These are phyloP conservation scores for Monotropa hypopitys DNA, from an alignment of 179 eudicot species.

Conservation along the genomic window DNA sequence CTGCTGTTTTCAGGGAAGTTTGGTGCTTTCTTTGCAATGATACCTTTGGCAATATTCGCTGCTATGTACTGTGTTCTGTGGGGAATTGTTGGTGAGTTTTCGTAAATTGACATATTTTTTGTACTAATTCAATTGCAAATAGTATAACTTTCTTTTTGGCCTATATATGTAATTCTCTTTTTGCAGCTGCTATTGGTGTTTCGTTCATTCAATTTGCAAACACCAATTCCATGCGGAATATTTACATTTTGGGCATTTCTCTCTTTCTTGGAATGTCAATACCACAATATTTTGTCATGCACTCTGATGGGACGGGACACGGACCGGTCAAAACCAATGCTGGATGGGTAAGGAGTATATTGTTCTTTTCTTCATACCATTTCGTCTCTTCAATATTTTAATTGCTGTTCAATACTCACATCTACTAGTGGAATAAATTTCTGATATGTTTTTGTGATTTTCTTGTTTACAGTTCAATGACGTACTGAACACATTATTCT, in stretches of 20 bases:
- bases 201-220: slow-evolving; percentile 78
- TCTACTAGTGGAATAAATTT: not conserved
- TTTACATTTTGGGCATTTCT: slow-evolving; percentile 68
- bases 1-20: slow-evolving; percentile 60
- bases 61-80: slow-evolving; percentile 74
- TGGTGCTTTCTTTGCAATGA: slow-evolving; percentile 88
- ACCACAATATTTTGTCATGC: slow-evolving; percentile 71
- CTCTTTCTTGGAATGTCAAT: slow-evolving; percentile 89
- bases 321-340: slow-evolving; percentile 74
- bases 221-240: slow-evolving; percentile 80
- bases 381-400: not conserved
- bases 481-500: slow-evolving; percentile 70
- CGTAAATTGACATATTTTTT: not conserved
- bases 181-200: slow-evolving; percentile 75
- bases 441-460: not conserved
- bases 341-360: slow-evolving; percentile 62
- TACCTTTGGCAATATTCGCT: slow-evolving; percentile 86
- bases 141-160: not conserved
- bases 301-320: slow-evolving; percentile 30
- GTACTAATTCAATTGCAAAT: too few species aligned
- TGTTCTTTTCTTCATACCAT: not conserved
- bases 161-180: not conserved
- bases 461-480: slow-evolving; percentile 63
- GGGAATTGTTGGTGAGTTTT: slow-evolving; percentile 74
- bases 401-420: not conserved